A percentile compares a stretch with the other conserved stretches of the same genome.
phyloP scores from a whole-genome alignment of 2,329 filamentous ascomycete genomes.

The Pseudocercospora fuligena region DNA sequence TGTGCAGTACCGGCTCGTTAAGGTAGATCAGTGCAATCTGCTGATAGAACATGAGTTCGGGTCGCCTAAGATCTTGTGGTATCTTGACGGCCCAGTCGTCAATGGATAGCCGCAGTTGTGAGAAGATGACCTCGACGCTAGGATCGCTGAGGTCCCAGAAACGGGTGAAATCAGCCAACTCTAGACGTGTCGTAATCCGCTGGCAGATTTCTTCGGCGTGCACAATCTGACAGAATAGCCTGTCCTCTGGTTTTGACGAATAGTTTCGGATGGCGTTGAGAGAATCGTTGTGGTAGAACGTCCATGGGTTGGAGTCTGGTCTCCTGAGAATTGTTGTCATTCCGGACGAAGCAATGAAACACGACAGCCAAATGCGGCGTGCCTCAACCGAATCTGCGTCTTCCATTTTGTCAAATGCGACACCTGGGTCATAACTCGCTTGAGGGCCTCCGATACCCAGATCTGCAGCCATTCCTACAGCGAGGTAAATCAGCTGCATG shows the following conservation, averaged over 20 bases:
- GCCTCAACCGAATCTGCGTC: constrained; percentile 13
- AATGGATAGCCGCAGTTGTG: constrained; percentile 21
- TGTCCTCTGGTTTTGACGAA: constrained; percentile 11
- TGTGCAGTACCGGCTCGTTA: constrained; percentile 32
- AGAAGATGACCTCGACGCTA: constrained; percentile 8
- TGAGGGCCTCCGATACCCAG: constrained; percentile 66
- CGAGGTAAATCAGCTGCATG: constrained; percentile 80
- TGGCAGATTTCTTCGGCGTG: constrained; percentile 21
- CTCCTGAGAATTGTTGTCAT: constrained; percentile 24
- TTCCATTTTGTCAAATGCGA: constrained; percentile 9
- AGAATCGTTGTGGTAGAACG: constrained; percentile 26
- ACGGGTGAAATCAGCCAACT: constrained; percentile 11
- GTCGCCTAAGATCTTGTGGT: constrained; percentile 1
- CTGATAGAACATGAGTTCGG: constrained; percentile 22
- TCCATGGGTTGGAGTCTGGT: constrained; percentile 27
- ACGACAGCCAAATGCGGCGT: constrained; percentile 29
- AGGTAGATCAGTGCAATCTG: constrained; percentile 27
- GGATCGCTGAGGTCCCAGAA: constrained; percentile 17
- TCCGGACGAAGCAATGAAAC: constrained; percentile 25
- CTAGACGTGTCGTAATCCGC: constrained; percentile 18
- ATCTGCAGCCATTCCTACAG: constrained; percentile 78
- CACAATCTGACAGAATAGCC: constrained; percentile 25
- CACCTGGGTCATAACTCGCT: constrained; percentile 9
- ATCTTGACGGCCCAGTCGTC: constrained; percentile 20
- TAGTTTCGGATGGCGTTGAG: constrained; percentile 14